Base-by-base conservation (phyloP, 1,139 yeast genomes). In the Protomyces inundatus region DNA sequence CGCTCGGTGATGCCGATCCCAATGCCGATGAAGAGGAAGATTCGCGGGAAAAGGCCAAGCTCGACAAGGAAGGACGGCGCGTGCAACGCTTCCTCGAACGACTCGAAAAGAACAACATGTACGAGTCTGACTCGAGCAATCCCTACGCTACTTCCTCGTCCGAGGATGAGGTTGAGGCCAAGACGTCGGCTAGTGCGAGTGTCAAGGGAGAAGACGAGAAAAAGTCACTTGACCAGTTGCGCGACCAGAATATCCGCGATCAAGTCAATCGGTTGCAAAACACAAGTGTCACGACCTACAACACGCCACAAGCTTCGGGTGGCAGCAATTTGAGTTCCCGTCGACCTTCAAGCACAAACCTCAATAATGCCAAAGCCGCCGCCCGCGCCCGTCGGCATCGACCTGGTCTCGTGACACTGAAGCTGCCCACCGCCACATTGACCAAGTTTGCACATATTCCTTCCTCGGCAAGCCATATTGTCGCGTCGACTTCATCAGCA, bases 51-150 rank as follows among this genome's bases (percentile, higher is more conserved):
- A 83, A 85, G 33, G 82, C 88, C 71, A 87, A 87, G 72, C 89
- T 90, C 59, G 97, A 91, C 75, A 90, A 89, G 73, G 97, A 90
- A 74, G 98, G 98, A 68, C 86, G 86, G 71, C 87, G 87, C 71
- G 82, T 93, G 68, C 84, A 90, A 70, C 88, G 88, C 74, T 91
- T 93, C 2, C 80, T 93, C 71, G 85, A 88, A 69, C 87, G 90
- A 70, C 84, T 95, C 55, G 98, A 93, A 74, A 86, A 90, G 75
- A 87, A 86, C 69, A 95, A 90, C 48, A 87, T 88, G 66, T 93
- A 93, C 74, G 97, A 93, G 65, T 84, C 93, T 62, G 97, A 90
- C 69, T 95, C 88, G 68, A 79, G 80, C 51, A 89, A 90, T 40
- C 67, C 67, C 12, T 66, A 66, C 39, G 68, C 55, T 12, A 66